Percentiles rank a stretch among this genome's conserved stretches.
These are phyloP conservation scores for Xerocomellus dryophilus DNA, from an alignment of 768 basidiomycete genomes.

Conservation along the genomic window DNA sequence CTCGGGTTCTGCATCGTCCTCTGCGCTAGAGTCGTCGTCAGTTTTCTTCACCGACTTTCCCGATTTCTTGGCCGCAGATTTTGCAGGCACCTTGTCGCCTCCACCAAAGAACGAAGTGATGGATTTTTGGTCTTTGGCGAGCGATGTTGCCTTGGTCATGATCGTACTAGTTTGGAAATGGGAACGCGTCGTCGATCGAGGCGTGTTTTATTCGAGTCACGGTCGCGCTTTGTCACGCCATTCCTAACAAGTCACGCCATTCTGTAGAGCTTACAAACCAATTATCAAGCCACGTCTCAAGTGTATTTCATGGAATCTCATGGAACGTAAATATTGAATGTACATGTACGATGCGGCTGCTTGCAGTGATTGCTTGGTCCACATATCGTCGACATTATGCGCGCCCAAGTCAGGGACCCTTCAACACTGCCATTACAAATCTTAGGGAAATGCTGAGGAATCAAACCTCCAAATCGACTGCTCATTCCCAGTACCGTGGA, in stretches of 20 bases:
- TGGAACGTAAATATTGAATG: too few species aligned
- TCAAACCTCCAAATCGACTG: not conserved
- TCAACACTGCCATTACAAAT: not conserved
- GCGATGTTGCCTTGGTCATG: slow-evolving; percentile 51
- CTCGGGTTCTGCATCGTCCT: slow-evolving; percentile 35
- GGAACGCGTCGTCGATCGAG: slow-evolving; percentile 13
- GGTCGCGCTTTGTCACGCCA: slow-evolving; percentile 20
- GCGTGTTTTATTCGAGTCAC: slow-evolving; percentile 25
- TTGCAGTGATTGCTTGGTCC: too few species aligned
- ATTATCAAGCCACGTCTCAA: not conserved
- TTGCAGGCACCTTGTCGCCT: slow-evolving; percentile 27
- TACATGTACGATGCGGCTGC: slow-evolving; percentile 7
- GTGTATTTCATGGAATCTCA: slow-evolving; percentile 12
- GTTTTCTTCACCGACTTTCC: slow-evolving; percentile 34
- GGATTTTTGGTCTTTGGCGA: slow-evolving; percentile 47
- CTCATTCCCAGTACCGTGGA: slow-evolving; percentile 74
- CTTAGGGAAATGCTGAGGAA: not conserved
- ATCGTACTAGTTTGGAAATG: not conserved
- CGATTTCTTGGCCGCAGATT: slow-evolving; percentile 24
- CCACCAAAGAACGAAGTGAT: slow-evolving; percentile 55
- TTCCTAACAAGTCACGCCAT: slow-evolving; percentile 13
- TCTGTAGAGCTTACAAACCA: not conserved
- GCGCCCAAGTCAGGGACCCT: too few species aligned
- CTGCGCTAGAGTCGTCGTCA: slow-evolving; percentile 30
- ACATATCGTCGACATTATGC: too few species aligned